Evolutionary conservation across 1,284 basidiomycete species (phyloP), one percentile per base, ranked within the genome.

Genomic region (Ceratorhiza oryzae-sativae): DNA sequence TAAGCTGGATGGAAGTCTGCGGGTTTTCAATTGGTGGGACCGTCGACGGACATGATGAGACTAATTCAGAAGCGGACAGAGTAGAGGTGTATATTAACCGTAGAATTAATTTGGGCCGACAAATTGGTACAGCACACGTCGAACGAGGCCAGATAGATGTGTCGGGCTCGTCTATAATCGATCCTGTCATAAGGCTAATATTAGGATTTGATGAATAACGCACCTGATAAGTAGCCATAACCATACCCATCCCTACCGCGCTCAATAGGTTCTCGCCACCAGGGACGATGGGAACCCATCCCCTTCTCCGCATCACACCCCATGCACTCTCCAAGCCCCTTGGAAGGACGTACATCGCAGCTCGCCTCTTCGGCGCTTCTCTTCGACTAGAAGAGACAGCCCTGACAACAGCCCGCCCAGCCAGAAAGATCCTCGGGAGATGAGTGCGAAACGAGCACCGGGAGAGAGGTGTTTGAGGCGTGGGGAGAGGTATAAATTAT

Each of bases 291-390:
- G 92, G 90, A 25, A 96, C 89, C 81, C 87, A 88, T 0, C 92
- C 90, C 74, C 90, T 88, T 18, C 90, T 90, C 49, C 93, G 81
- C 15, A 90, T 88, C 76, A 90, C 87, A 0, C 89, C 85, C 95
- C 96, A 98, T 12, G 88, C 88, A 71, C 91, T 92, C 82, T 97
- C 94, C 53, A 97, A 80, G 0, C 88, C 93, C 80, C 95, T 94
- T n/a, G 96, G 96, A 46, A 98, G 82, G 2, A 95, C 94, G 80
- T 97, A 99, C 90, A 97, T 96, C 32, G 96, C 75, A 97, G 82
- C 81, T 97, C 94, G 2, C 87, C 88, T 13, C 94, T 84, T 15
- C 94, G 83, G 62, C 88, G 83, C 80, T 88, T 90, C 78, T 95
- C 94, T 78, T 99, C 97, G 3, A 97, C 86, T 71, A 98, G 89